These are phyloP conservation scores for Mycocentrospora acerina DNA, from an alignment of 2,329 filamentous ascomycete species.

Conservation along the genomic window DNA sequence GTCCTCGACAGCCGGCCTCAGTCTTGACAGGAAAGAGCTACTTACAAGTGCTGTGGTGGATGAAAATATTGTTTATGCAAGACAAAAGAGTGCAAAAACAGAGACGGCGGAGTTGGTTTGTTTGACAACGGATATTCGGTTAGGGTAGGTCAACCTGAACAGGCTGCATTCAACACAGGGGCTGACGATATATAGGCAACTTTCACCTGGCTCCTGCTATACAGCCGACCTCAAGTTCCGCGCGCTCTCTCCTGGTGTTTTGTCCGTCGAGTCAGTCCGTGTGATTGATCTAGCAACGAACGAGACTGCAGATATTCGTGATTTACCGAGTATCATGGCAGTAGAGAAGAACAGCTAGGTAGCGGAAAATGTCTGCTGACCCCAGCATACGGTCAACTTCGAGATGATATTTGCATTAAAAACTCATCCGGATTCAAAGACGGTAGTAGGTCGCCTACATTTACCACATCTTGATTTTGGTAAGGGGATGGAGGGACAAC, in stretches of 20 bases:
- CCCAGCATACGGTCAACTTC: too few species aligned
- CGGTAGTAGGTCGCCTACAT: too few species aligned
- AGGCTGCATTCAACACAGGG: background rate
- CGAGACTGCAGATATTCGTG: conserved; percentile 75
- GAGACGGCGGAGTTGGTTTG: conserved; percentile 71
- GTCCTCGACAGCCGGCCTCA: conserved; percentile 42
- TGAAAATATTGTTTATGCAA: conserved; percentile 69
- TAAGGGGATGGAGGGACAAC: too few species aligned
- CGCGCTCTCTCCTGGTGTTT: conserved; percentile 64
- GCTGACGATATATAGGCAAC: conserved; percentile 51
- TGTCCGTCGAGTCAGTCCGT: conserved; percentile 70
- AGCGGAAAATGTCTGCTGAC: too few species aligned
- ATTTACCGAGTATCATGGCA: conserved; percentile 67
- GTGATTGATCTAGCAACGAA: conserved; percentile 73
- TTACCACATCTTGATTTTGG: too few species aligned
- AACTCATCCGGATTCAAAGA: too few species aligned
- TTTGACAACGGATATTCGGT: conserved; percentile 70
- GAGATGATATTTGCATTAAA: too few species aligned
- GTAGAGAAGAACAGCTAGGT: conserved; percentile 20
- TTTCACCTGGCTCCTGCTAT: conserved; percentile 72
- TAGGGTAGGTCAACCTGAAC: conserved; percentile 56
- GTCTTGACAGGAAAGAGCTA: conserved; percentile 36
- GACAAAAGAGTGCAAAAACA: conserved; percentile 65
- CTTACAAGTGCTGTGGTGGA: conserved; percentile 69
- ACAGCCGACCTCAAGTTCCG: conserved; percentile 73